Evolutionary conservation across 257 asterid genomes (phyloP), one percentile per base, ranked within the genome.

Genomic region (Ilex asprella): DNA sequence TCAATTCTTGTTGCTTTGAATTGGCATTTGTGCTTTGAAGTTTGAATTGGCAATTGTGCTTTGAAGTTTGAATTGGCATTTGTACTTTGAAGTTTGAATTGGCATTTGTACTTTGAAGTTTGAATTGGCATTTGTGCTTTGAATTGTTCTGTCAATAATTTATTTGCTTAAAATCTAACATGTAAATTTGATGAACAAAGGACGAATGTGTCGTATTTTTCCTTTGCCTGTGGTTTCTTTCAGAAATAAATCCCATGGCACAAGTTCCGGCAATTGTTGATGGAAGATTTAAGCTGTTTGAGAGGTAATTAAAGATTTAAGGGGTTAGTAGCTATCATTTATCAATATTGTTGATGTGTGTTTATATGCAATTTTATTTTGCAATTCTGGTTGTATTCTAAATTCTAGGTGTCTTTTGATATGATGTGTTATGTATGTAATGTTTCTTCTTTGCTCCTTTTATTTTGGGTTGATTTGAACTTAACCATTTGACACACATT

Each of bases 251-350:
- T 52, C 95, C 97, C 63, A 56, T 85, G 91, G 82, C 35, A 74
- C 64, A 85, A 81, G 85, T 93, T 44, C 99, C 99, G 12, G 97
- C 95, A 12, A 83, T 93, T 39, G 84, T 78, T 41, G 95, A 93
- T 74, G 99, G 89, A 73, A 75, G 86, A 64, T 87, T 89, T 74
- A 89, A 79, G 87, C 99, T 93, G 27, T 21, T 21, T 21, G 27
- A 21, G 27, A 21, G 27, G 27, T 21, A 21, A 21, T 21, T 21
- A 21, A 73, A 75, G 86, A 64, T 87, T 89, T 74, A 89, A 79
- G 87, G 97, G 89, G 58, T 83, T 64, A 11, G 54, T 2, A 16
- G 2, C 2, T 53, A 53, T 53, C 30, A 15, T 3, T n/a, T 15
- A 6, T 53, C 3, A 7, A 53, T 53, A 2, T n/a, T n/a, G 57